A percentile compares a stretch with the other conserved stretches of the same genome.
Conservation (phyloP, 2,329 filamentous ascomycete species). For the Purpureocillium takamizusanense region DNA sequence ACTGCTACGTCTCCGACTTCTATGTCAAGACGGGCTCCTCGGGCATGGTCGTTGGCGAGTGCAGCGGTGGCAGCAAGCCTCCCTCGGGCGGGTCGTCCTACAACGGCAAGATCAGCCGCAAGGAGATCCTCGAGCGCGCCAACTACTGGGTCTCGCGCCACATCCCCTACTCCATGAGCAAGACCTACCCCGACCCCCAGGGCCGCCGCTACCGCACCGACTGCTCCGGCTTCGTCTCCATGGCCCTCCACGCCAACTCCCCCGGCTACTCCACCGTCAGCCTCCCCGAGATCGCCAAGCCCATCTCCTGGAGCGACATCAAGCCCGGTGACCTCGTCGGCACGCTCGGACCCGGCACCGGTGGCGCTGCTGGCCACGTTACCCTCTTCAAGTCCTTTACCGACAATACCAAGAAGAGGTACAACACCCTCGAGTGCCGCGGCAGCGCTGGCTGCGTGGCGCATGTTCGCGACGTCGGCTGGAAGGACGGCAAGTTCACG, state of each 20-base stretch:
- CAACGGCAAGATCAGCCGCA: slow-evolving; percentile 2
- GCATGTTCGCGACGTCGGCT: slow-evolving; percentile 2
- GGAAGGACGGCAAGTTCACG: slow-evolving; percentile 1
- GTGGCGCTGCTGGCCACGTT: slow-evolving; percentile 5
- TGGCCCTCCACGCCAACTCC: slow-evolving; percentile 4
- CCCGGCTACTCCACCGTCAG: slow-evolving; percentile 4
- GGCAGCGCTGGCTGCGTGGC: slow-evolving; percentile 4
- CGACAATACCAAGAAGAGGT: not conserved
- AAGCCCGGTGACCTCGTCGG: slow-evolving; percentile 5
- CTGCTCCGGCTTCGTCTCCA: slow-evolving; percentile 8
- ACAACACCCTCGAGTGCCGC: slow-evolving; percentile 6
- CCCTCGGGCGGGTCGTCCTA: too few relatives aligned
- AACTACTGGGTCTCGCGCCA: slow-evolving; percentile 5
- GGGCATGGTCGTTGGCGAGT: slow-evolving; percentile 1
- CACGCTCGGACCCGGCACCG: slow-evolving; percentile 5
- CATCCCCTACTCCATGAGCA: slow-evolving; percentile 6
- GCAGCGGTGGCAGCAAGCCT: not conserved
- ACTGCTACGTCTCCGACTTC: slow-evolving; percentile 9
- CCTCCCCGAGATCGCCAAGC: slow-evolving; percentile 3
- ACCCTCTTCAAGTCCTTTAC: slow-evolving; percentile 4
- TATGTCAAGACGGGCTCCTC: slow-evolving; percentile 9
- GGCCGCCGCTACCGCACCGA: slow-evolving; percentile 6
- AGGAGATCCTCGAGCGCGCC: slow-evolving; percentile 5
- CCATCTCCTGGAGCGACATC: slow-evolving; percentile 4
- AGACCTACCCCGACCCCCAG: slow-evolving; percentile 2